A percentile compares a stretch with the other conserved stretches of the same genome.
These are phyloP conservation scores for Coniochaeta sp. DNA, from an alignment of 2,329 filamentous ascomycete genomes.

Conservation along the genomic window DNA sequence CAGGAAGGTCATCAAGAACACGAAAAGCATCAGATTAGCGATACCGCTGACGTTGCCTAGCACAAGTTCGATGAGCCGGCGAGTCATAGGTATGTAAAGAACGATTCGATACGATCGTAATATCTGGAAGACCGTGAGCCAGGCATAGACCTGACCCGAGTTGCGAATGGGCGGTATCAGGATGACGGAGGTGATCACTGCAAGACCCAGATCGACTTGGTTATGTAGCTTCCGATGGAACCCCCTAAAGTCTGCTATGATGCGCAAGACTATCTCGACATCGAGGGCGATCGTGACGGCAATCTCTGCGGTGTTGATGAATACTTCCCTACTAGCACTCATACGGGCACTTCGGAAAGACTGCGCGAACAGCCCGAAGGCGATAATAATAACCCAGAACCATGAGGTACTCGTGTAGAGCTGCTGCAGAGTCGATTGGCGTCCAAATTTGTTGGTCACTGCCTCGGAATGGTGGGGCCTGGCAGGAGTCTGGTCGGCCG, in stretches of 20 bases:
- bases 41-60: conserved; percentile 89
- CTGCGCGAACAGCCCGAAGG: conserved; percentile 72
- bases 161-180: conserved; percentile 73
- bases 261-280: conserved; percentile 73
- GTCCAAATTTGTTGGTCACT: conserved; percentile 32
- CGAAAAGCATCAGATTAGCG: conserved; percentile 88
- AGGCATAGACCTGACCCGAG: conserved; percentile 68
- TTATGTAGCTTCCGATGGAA: conserved; percentile 73
- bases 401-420: conserved; percentile 66
- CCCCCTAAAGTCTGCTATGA: conserved; percentile 69
- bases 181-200: conserved; percentile 75
- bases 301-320: conserved; percentile 68
- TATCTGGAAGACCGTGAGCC: conserved; percentile 90
- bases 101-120: conserved; percentile 88
- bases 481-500: conserved; percentile 53
- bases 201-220: conserved; percentile 71
- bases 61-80: conserved; percentile 79
- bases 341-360: conserved; percentile 70
- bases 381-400: conserved; percentile 76
- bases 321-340: conserved; percentile 47
- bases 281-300: conserved; percentile 72
- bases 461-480: conserved; percentile 18
- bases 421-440: conserved; percentile 50
- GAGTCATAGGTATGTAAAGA: conserved; percentile 77
- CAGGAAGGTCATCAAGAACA: conserved; percentile 91